Evolutionary conservation across 495 filamentous ascomycete genomes (phyloP).

Genomic region (Margaritispora aquatica): DNA sequence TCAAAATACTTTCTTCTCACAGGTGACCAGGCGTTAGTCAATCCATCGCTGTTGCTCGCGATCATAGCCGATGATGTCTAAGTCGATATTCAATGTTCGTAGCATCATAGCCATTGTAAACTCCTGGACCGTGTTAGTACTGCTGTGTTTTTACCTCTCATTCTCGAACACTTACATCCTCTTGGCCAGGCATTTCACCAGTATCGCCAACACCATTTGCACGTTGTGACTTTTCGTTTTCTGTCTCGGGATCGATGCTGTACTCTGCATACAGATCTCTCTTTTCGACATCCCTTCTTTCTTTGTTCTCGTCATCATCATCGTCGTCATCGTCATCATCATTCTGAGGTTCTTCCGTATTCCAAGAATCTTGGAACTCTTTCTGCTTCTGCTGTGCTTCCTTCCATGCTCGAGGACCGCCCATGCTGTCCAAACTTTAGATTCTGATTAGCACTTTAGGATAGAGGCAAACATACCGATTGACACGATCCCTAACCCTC

Average conservation of each 20-base stretch:
- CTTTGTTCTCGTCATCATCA: slow-evolving; percentile 21
- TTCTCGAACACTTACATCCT: slow-evolving; percentile 18
- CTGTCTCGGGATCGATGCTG: slow-evolving; percentile 20
- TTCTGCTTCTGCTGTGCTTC: slow-evolving; percentile 36
- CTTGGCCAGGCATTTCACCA: slow-evolving; percentile 20
- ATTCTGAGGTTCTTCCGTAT: slow-evolving; percentile 23
- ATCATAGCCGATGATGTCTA: slow-evolving; percentile 59
- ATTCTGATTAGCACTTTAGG: too few species aligned
- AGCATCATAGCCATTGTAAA: slow-evolving; percentile 75
- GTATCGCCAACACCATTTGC: slow-evolving; percentile 18
- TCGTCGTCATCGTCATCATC: slow-evolving; percentile 28
- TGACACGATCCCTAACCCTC: slow-evolving; percentile 36
- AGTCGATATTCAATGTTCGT: slow-evolving; percentile 57
- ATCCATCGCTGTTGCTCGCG: slow-evolving; percentile 46
- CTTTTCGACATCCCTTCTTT: slow-evolving; percentile 27
- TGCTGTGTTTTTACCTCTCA: too few species aligned
- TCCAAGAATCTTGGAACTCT: slow-evolving; percentile 27
- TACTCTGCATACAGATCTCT: slow-evolving; percentile 27
- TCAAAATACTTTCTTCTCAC: not conserved
- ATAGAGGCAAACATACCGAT: slow-evolving; percentile 26
- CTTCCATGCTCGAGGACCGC: slow-evolving; percentile 41
- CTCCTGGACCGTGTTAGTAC: slow-evolving; percentile 32
- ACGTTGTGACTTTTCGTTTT: slow-evolving; percentile 24
- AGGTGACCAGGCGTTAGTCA: slow-evolving; percentile 19
- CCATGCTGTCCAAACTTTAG: slow-evolving; percentile 31